Evolutionary conservation across 441 rosid species (phyloP).

Genomic region (Euphorbia celastroides): DNA sequence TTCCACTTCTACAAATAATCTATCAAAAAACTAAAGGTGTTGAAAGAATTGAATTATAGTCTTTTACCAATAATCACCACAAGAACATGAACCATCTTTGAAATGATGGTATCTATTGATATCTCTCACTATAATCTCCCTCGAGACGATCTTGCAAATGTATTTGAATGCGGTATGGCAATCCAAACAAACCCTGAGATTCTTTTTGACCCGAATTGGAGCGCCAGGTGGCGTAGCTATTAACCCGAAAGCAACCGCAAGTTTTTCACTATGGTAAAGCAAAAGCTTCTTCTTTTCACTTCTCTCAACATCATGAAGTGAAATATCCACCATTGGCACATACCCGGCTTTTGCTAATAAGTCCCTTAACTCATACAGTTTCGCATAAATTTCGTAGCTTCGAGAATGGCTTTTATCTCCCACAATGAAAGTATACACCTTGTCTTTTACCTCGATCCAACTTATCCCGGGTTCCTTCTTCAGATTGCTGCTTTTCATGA

Average conservation of each 20-base stretch:
- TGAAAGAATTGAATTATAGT: not conserved
- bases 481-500: conserved; percentile 51
- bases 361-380: conserved; percentile 53
- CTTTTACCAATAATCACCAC: conserved; percentile 61
- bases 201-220: conserved; percentile 65
- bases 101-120: conserved; percentile 63
- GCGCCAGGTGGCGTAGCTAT: conserved; percentile 56
- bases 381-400: conserved; percentile 50
- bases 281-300: conserved; percentile 55
- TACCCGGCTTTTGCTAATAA: conserved; percentile 54
- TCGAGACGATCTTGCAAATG: conserved; percentile 43
- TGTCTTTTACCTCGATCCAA: conserved; percentile 66
- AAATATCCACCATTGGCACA: conserved; percentile 55
- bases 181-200: conserved; percentile 58
- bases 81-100: conserved; percentile 57
- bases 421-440: conserved; percentile 50
- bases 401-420: conserved; percentile 56
- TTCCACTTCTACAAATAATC: not conserved
- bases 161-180: conserved; percentile 55
- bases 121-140: conserved; percentile 65
- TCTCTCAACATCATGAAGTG: conserved; percentile 57
- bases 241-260: conserved; percentile 70
- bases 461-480: conserved; percentile 68
- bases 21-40: too few species aligned
- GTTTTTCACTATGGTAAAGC: conserved; percentile 63